phyloP scores from a whole-genome alignment of 2,329 filamentous ascomycete genomes.

The Trichoderma sp. region DNA sequence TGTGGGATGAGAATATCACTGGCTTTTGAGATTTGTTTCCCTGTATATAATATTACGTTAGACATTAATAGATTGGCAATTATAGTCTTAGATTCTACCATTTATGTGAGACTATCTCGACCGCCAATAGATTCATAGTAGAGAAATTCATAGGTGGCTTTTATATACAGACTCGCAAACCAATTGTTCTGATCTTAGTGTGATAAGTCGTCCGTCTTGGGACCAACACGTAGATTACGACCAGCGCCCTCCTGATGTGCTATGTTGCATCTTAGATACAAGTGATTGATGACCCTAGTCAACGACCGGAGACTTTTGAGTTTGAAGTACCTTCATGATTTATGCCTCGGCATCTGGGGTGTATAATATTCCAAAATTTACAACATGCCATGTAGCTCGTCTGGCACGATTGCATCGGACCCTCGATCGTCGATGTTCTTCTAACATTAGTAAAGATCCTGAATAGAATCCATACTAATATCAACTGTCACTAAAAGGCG shows the following conservation, averaged over 20 bases:
- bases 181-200: rapidly evolving
- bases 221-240: background rate
- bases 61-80: background rate
- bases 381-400: too few species aligned
- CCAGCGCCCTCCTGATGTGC: rapidly evolving
- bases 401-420: too few species aligned
- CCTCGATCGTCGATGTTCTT: too few species aligned
- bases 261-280: rapidly evolving
- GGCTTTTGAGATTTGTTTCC: background rate
- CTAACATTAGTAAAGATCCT: too few species aligned
- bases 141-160: rapidly evolving
- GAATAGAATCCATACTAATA: too few species aligned
- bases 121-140: rapidly evolving
- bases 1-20: background rate
- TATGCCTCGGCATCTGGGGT: too few species aligned
- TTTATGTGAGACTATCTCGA: background rate
- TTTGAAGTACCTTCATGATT: background rate
- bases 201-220: too few species aligned
- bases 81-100: background rate
- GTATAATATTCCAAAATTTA: too few species aligned
- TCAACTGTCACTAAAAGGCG: too few species aligned
- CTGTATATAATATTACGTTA: background rate
- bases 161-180: background rate
- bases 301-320: background rate
- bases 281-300: background rate